A percentile compares a stretch with the other conserved stretches of the same genome.
phyloP scores from a whole-genome alignment of 2,329 filamentous ascomycete species.

The Colletotrichum orbiculare region DNA sequence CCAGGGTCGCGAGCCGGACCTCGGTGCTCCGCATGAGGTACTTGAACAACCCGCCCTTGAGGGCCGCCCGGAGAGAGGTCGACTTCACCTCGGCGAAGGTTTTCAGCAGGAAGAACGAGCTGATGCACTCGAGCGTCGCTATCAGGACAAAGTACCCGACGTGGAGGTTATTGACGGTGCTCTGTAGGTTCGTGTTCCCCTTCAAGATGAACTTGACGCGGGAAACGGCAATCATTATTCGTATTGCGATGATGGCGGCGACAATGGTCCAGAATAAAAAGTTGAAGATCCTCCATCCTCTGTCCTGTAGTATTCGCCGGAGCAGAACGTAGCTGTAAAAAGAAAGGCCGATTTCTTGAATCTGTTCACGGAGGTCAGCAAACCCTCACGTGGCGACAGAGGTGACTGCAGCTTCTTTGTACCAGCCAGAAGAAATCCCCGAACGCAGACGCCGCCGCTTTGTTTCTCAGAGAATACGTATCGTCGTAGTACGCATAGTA shows the following conservation, averaged over 20 bases:
- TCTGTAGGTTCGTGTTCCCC: conserved; percentile 41
- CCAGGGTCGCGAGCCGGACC: conserved; percentile 50
- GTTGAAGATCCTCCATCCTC: conserved; percentile 56
- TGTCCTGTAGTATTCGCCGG: conserved; percentile 59
- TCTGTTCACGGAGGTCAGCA: conserved; percentile 38
- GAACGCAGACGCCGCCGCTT: conserved; percentile 50
- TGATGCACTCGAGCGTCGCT: conserved; percentile 53
- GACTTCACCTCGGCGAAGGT: conserved; percentile 49
- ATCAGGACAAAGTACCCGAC: conserved; percentile 55
- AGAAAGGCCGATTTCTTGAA: conserved; percentile 57
- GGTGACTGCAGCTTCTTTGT: conserved; percentile 2
- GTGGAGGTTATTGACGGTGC: conserved; percentile 50
- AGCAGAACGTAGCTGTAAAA: conserved; percentile 65
- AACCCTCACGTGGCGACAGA: not conserved
- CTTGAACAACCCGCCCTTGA: conserved; percentile 47
- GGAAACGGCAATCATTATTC: conserved; percentile 50
- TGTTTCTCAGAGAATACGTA: conserved; percentile 38
- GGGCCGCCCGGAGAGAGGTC: conserved; percentile 44
- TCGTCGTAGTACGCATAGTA: conserved; percentile 54
- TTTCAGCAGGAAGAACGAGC: conserved; percentile 51
- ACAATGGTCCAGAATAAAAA: conserved; percentile 68
- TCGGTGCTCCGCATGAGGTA: conserved; percentile 55
- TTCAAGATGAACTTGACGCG: conserved; percentile 46
- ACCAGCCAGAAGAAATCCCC: conserved; percentile 56
- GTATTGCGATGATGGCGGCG: conserved; percentile 60